Evolutionary conservation across 441 rosid species (phyloP), one percentile per base, ranked within the genome.

Genomic region (Mallotus repandus): DNA sequence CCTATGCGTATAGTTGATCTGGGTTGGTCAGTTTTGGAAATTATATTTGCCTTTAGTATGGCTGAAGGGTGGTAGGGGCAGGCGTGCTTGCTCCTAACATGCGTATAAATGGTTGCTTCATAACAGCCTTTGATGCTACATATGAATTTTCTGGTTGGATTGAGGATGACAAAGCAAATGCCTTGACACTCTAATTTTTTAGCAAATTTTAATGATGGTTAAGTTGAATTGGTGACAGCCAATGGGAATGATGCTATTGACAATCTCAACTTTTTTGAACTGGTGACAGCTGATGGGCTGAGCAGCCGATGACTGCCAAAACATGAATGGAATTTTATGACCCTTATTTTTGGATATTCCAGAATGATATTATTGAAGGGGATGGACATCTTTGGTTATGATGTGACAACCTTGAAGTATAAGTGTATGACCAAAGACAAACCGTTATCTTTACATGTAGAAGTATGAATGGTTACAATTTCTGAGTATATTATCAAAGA

Each of bases 331-430:
- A 8, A 9, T 22, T 32, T 55, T 54, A 16, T 55, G 56, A 56
- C 52, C 57, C 10, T 55, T 38, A 38, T 38, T 38, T 38, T 38
- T 38, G 41, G 41, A 38, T 38, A 25, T 46, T 45, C 19, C 57
- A 73, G 29, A 13, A 57, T 46, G 55, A 65, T 16, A 0, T 38
- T 18, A 12, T 4, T 66, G 64, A 46, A n/a, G 10, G 29, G 7
- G 56, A 18, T 57, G 71, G 22, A 15, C 46, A 66, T 5, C 9
- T 14, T 63, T 50, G 38, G 25, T 7, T 65, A 18, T 57, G 73
- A 70, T 55, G 46, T 16, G 74, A 60, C 74, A 60, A 52, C 22
- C 1, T 71, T 59, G 58, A 59, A 49, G 38, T 29, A 8, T 45
- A 45, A 45, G 49, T 8, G 49, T 8, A 32, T 59, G 48, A 29